Evolutionary conservation across 805 yeast species (phyloP).

Genomic region (Kazachstania kunashirensis): DNA sequence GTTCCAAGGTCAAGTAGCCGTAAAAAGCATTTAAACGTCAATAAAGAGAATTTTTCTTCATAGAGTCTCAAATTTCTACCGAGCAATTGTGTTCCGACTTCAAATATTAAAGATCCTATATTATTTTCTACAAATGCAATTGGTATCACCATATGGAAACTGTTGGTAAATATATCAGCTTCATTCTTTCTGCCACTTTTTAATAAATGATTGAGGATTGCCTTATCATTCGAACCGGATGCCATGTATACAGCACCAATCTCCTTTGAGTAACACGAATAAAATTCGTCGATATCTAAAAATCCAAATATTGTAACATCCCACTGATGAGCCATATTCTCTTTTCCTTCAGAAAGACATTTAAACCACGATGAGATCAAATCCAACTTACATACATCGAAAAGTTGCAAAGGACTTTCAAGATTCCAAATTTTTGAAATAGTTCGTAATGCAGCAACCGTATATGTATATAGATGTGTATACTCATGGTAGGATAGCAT

Average conservation of each 20-base stretch:
- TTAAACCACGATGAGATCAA: conserved; percentile 15
- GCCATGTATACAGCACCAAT: conserved; percentile 16
- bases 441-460: conserved; percentile 6
- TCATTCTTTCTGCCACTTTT: conserved; percentile 5
- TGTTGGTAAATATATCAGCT: conserved; percentile 8
- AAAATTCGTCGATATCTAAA: conserved; percentile 8
- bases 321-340: conserved; percentile 10
- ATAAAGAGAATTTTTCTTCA: conserved; percentile 1
- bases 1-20: conserved; percentile 15
- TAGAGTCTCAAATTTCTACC: conserved; percentile 7
- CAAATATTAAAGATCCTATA: conserved; percentile 7
- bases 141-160: conserved; percentile 13
- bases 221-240: conserved; percentile 5
- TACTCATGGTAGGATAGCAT: conserved; percentile 7
- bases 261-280: conserved; percentile 11
- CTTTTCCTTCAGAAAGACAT: not conserved
- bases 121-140: conserved; percentile 13
- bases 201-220: conserved; percentile 7
- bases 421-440: conserved; percentile 6
- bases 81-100: conserved; percentile 5
- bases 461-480: conserved; percentile 17
- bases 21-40: conserved; percentile 9
- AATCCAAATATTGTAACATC: conserved; percentile 17
- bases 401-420: conserved; percentile 8
- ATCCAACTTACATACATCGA: conserved; percentile 18